Base-by-base conservation (phyloP, 2,329 filamentous ascomycete species). In the Aspergillus sp. region DNA sequence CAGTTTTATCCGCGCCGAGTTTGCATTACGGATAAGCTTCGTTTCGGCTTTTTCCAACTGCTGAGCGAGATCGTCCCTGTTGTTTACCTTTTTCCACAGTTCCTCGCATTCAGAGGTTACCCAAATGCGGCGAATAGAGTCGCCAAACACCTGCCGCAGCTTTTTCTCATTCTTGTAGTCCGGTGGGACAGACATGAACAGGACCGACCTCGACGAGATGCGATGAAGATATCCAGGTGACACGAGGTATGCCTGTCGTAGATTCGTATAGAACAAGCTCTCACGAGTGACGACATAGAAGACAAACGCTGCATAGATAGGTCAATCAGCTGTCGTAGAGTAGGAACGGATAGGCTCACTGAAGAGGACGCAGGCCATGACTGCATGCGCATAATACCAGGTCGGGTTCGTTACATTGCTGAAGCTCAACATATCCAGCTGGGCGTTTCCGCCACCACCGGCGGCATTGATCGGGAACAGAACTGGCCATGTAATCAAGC, bases 211-310 rank as follows among this genome's bases (percentile, higher is more conserved):
- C 0, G 88, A 88, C 2, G 89, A 95, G 20, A 95, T 78, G 30
- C 88, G 81, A 47, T 82, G 80, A 29, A 84, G 73, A 56, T 91
- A 91, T 25, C 82, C 71, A 8, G 86, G 85, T 3, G 86, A 88
- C 31, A 93, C 75, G 30, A 93, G 75, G 61, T 89, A 94, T 1
- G 88, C 88, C 62, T 95, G 88, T 37, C 88, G 82, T 15, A 95
- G 64, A 48, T 91, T 93, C 60, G 93, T 80, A 60, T 86, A 93
- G 68, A 81, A 93, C 47, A 96, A 80, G 51, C 80, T 81, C 58
- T 96, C 89, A 31, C 89, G 77, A 29, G 84, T 80, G 37, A 96
- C 75, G 45, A 85, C 79, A 57, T 86, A 89, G 52, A 95, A 78
- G 36, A 96, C 72, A 53, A 94, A 94, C 24, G 78, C 64, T 66